phyloP scores from a whole-genome alignment of 106 monocot genomes.

The Platanthera guangdongensis region DNA sequence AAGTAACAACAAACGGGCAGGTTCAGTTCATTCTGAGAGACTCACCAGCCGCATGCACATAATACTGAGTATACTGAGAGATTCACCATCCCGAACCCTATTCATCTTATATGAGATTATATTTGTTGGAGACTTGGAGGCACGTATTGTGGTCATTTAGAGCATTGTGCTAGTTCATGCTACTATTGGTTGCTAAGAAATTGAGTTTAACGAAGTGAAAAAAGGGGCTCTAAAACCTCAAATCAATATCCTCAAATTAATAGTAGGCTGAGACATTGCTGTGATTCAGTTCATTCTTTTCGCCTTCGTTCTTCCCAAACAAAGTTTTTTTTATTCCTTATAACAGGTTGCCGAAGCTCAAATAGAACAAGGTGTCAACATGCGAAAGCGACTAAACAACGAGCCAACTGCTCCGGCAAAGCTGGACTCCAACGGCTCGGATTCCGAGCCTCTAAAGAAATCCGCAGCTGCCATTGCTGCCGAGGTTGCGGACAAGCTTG shows the following conservation, averaged over 20 bases:
- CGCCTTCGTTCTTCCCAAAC: not conserved
- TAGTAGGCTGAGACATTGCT: not conserved
- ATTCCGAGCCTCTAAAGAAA: slow-evolving; percentile 29
- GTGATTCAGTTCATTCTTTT: not conserved
- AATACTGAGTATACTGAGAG: not conserved
- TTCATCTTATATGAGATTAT: not conserved
- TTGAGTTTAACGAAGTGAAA: not conserved
- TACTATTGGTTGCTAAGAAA: too few relatives aligned
- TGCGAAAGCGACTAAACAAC: slow-evolving; percentile 68
- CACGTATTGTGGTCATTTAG: too few relatives aligned
- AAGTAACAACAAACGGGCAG: not conserved
- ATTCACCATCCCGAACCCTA: not conserved
- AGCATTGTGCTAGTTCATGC: too few relatives aligned
- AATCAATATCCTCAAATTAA: not conserved
- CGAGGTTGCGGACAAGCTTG: slow-evolving; percentile 77
- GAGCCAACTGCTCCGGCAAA: slow-evolving; percentile 19
- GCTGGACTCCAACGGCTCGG: slow-evolving; percentile 21
- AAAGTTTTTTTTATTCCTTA: not conserved
- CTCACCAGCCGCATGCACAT: not conserved
- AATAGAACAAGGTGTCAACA: slow-evolving; percentile 63
- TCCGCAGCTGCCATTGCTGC: slow-evolving; percentile 67
- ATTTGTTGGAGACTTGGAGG: not conserved
- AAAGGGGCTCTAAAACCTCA: not conserved
- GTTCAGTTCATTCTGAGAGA: not conserved
- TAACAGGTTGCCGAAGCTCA: slow-evolving; percentile 70